A percentile compares a stretch with the other conserved stretches of the same genome.
Evolutionary conservation across 176 grass and related monocot genomes (phyloP).

Genomic region (Tillandsia leiboldiana): DNA sequence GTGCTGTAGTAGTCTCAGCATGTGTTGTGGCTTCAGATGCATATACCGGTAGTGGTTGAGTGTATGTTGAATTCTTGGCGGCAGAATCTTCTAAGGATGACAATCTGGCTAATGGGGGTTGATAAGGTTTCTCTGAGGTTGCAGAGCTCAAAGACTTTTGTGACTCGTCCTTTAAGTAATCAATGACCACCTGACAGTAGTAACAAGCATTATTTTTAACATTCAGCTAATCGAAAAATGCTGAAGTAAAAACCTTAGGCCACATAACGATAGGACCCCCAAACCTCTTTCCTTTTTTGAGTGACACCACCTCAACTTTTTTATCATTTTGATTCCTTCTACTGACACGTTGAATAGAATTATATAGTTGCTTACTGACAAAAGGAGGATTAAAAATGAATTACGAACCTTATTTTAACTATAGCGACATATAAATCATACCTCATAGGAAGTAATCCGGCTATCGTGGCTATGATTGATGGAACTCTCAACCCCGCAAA

Average conservation of each 20-base stretch:
- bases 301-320: too few species aligned
- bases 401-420: neutral
- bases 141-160: constrained; percentile 14
- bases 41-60: constrained; percentile 11
- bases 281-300: too few species aligned
- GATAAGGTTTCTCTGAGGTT: constrained; percentile 35
- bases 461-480: constrained; percentile 17
- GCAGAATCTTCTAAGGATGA: constrained; percentile 55
- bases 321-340: neutral
- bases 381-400: neutral
- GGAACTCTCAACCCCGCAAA: constrained; percentile 20
- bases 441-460: constrained; percentile 34
- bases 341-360: neutral
- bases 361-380: neutral
- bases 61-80: constrained; percentile 7
- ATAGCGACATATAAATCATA: constrained; percentile 28
- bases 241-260: constrained; percentile 4
- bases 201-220: constrained; percentile 18
- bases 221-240: neutral
- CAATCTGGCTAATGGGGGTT: constrained; percentile 59
- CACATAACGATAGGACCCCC: too few species aligned
- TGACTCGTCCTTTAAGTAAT: constrained; percentile 32
- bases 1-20: constrained; percentile 36
- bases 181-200: constrained; percentile 38
- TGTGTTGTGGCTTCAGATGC: constrained; percentile 32